Evolutionary conservation across 768 basidiomycete species (phyloP), one percentile per base, ranked within the genome.

Genomic region (Russula abietina): DNA sequence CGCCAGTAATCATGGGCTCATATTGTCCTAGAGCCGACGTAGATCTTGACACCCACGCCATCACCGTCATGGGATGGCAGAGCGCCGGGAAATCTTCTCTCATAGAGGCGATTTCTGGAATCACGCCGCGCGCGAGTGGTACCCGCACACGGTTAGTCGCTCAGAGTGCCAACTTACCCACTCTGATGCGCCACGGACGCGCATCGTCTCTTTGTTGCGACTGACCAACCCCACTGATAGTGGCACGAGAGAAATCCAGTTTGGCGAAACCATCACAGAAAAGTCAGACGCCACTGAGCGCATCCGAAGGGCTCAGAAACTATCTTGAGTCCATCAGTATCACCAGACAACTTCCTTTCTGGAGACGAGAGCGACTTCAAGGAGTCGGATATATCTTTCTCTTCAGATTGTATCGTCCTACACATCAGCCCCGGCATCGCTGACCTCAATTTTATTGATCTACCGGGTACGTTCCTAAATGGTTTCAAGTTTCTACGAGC

Each of bases 81-180:
- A 30, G 28, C 28, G 28, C 28, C 28, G 28, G 5, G 28, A 30
- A 30, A 30, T 30, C 87, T 0, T 90, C 88, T 0, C 77, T 90
- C 1, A 89, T 91, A 17, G 88, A 91, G 69, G 81, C 85, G 0
- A 89, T 91, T 46, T 87, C 87, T 0, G 86, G 88, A 0, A 82
- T 90, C 11, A 86, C 80, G 0, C 88, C 89, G 14, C 80, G 87
- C 8, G 85, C 85, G 0, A 76, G 83, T 24, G 89, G 88, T 0
- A 90, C 88, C 0, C 89, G 88, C 64, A 91, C 89, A 0, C 78
- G 89, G 89, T 83, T 63, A 52, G 24, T 46, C 36, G n/a, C 22
- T 41, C 73, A 0, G 76, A 77, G 49, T 77, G 76, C 49, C 68
- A 69, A 1, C 64, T 77, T 1, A 65, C 71, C 12, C 67, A 68